Evolutionary conservation across 108 stramenopile species (phyloP).

Genomic region (Nitzschia inconspicua): DNA sequence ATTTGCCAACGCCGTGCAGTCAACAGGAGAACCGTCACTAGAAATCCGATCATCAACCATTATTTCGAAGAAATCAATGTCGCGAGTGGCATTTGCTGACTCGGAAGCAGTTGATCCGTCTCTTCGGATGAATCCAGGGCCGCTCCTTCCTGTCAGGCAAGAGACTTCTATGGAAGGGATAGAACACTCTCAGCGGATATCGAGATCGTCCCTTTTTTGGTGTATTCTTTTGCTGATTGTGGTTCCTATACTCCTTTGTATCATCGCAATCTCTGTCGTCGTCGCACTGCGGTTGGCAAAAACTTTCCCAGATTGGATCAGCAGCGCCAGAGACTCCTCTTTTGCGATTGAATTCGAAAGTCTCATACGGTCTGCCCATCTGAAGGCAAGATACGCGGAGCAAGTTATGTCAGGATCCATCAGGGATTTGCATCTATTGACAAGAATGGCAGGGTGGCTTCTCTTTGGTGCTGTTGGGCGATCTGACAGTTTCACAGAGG

Average conservation of each 20-base stretch:
- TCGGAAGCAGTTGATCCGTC: too few species aligned
- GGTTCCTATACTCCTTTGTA: slow-evolving; percentile 38
- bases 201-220: slow-evolving; percentile 41
- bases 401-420: slow-evolving; percentile 18
- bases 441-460: slow-evolving; percentile 46
- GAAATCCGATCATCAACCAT: too few species aligned
- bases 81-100: too few species aligned
- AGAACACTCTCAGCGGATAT: slow-evolving; percentile 9
- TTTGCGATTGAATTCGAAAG: slow-evolving; percentile 14
- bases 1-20: too few species aligned
- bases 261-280: slow-evolving; percentile 25
- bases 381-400: slow-evolving; percentile 8
- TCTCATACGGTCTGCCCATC: slow-evolving; percentile 1
- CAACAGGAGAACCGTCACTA: too few species aligned
- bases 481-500: slow-evolving; percentile 34
- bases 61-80: too few species aligned
- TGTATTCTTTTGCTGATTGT: slow-evolving; percentile 46
- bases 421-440: slow-evolving; percentile 42
- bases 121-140: too few species aligned
- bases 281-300: slow-evolving; percentile 22
- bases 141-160: too few species aligned
- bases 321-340: slow-evolving; percentile 20
- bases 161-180: too few species aligned
- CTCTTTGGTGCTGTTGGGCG: slow-evolving; percentile 41
- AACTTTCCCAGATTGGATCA: slow-evolving; percentile 21